Evolutionary conservation across 495 filamentous ascomycete species (phyloP).

Genomic region (Aspergillus funiculosus): DNA sequence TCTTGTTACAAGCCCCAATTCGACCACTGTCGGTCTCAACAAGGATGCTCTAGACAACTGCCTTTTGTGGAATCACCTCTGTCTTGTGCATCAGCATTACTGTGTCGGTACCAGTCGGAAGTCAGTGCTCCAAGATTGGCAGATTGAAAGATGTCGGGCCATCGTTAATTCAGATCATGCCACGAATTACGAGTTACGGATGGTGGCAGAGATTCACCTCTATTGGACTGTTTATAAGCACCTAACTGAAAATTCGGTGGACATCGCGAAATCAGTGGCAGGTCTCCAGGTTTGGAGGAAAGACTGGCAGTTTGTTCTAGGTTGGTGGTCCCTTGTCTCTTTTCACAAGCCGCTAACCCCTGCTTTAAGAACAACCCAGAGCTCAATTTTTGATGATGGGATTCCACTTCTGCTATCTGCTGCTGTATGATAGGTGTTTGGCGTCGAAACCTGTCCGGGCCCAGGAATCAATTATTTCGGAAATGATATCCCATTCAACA

Average conservation of each 20-base stretch:
- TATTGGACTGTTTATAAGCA: slow-evolving; percentile 42
- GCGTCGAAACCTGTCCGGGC: slow-evolving; percentile 31
- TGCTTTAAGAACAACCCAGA: slow-evolving; percentile 34
- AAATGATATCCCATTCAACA: slow-evolving; percentile 41
- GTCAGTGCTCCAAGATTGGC: slow-evolving; percentile 32
- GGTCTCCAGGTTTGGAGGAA: slow-evolving; percentile 35
- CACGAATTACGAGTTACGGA: slow-evolving; percentile 43
- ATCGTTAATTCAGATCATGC: slow-evolving; percentile 35
- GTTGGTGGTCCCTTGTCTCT: slow-evolving; percentile 16
- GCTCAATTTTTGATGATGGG: slow-evolving; percentile 47
- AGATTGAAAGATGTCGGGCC: slow-evolving; percentile 33
- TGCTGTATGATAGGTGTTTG: slow-evolving; percentile 37
- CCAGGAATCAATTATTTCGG: slow-evolving; percentile 34
- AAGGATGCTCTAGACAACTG: slow-evolving; percentile 23
- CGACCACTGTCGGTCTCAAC: slow-evolving; percentile 10
- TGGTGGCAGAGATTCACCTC: slow-evolving; percentile 41
- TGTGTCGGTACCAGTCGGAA: slow-evolving; percentile 41
- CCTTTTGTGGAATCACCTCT: slow-evolving; percentile 45
- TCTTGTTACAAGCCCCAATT: slow-evolving; percentile 14
- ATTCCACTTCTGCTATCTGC: slow-evolving; percentile 41
- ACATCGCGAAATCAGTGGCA: slow-evolving; percentile 30
- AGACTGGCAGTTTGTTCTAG: slow-evolving; percentile 38
- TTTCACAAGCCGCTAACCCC: no score
- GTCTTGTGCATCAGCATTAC: slow-evolving; percentile 43
- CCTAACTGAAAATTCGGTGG: slow-evolving; percentile 20